Evolutionary conservation across 2,329 filamentous ascomycete species (phyloP).

Genomic region (Fusarium tanahbumbuense): DNA sequence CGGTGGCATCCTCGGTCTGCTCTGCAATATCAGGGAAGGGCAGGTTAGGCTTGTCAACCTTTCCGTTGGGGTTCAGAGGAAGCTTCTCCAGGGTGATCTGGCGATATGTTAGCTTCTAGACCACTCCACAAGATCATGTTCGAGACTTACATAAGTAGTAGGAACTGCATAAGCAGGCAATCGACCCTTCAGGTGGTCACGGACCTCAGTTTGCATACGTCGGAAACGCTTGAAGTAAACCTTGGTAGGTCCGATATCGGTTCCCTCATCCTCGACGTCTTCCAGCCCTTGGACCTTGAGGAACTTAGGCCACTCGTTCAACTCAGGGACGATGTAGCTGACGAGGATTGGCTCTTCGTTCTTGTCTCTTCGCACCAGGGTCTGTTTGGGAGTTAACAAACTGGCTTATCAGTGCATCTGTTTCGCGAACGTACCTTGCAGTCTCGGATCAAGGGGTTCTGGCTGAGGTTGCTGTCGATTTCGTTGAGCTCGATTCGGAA

Average conservation of each 20-base stretch:
- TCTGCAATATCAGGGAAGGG: conserved; percentile 83
- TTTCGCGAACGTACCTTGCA: conserved; percentile 62
- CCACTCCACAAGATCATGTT: background rate
- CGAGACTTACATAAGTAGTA: conserved; percentile 50
- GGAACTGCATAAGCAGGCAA: conserved; percentile 52
- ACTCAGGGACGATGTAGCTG: conserved; percentile 85
- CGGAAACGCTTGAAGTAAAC: conserved; percentile 60
- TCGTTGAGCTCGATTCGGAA: conserved; percentile 94
- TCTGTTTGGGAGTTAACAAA: conserved; percentile 52
- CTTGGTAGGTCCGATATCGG: conserved; percentile 56
- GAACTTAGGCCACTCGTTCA: conserved; percentile 75
- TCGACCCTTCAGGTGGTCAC: conserved; percentile 39
- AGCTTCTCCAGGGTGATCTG: conserved; percentile 54
- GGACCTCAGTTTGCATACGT: conserved; percentile 60
- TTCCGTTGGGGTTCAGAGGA: conserved; percentile 81
- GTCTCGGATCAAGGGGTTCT: conserved; percentile 81
- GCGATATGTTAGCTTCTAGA: background rate
- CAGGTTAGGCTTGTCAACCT: conserved; percentile 80
- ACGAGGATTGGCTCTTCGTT: conserved; percentile 82
- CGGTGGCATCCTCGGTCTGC: conserved; percentile 58
- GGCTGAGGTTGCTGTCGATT: conserved; percentile 85
- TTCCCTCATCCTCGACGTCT: conserved; percentile 66
- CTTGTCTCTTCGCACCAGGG: conserved; percentile 69
- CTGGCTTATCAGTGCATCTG: background rate
- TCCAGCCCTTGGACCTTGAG: conserved; percentile 66